Base-by-base conservation (phyloP, 345 rosid species). In the Ceriops decandra region DNA sequence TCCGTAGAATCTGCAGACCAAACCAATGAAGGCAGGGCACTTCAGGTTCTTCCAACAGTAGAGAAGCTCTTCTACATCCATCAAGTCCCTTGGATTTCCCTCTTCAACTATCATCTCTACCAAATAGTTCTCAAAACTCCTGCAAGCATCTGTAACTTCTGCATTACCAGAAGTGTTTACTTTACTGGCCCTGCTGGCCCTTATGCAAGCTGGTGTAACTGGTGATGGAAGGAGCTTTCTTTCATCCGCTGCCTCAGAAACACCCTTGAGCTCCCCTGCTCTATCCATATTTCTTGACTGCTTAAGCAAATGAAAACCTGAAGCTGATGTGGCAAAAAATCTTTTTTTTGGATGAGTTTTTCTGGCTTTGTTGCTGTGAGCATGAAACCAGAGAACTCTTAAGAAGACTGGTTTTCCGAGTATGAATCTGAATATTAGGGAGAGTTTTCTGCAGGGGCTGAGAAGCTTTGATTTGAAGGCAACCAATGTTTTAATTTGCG, bases 51-150 rank as follows among this genome's bases (percentile, higher is more conserved):
- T 93, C 97, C 97, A 93, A 53, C 95, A 91, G 46, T 78, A 80
- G 36, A 91, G 86, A 74, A 93, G 96, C 80, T 93, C 98, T 68
- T 93, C 98, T 3, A 91, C 88, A 63, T 91, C 98, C 80, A 72
- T 86, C 74, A 93, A 74, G 52, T 91, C 97, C 67, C 77, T 87
- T 42, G 84, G 79, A 71, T 81, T 88, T 42, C 49, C 49, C 49
- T 15, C 72, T 31, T 93, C 96, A 52, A 81, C 87, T 17, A 89
- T 84, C 86, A 93, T 82, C 62, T 89, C 88, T 76, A 88, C 87
- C 77, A 93, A 77, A 75, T 93, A 93, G 69, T 84, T 89, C 81
- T 91, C 97, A 53, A 91, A 93, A 71, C 90, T 88, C 80, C 90
- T 84, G 70, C 97, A 93, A 3, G 93, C 91, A 68, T 88, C 96